Evolutionary conservation across 345 rosid genomes (phyloP), one percentile per base, ranked within the genome.

Genomic region (Euphorbia peplus): DNA sequence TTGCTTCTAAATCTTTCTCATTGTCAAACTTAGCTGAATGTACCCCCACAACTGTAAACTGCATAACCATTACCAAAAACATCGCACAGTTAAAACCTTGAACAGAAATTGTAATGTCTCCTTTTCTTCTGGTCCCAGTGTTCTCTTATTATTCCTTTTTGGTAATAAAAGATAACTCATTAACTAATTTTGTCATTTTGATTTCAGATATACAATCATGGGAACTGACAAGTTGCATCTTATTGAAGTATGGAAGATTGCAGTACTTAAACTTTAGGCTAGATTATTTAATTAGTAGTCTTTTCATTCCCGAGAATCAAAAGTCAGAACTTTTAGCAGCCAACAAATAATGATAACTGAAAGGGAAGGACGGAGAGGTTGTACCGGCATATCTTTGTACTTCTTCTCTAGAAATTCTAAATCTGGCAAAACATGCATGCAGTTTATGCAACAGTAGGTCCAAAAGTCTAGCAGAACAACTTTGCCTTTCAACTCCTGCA

Each of bases 11-110:
- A 82, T 93, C 98, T 77, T 91, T 93, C 81, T 91, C 98, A 76
- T 93, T 93, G 80, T 91, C 98, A 5, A 93, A 93, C 83, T 93
- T 93, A 19, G 97, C 97, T 18, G 98, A 91, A 81, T 91, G 98
- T 39, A 93, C 98, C 75, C 98, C 98, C 39, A 93, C 87, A 76
- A 93, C 98, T 12, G 90, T 77, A 73, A 93, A 86, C 98, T 93
- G 85, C 67, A 65, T 56, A 19, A 30, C 39, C 22, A 72, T 63
- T 64, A 42, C 48, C 26, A 54, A 21, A 65, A 8, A 41, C 30
- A 25, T 66, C 26, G 64, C n/a, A n/a, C n/a, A n/a, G n/a, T n/a
- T n/a, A n/a, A n/a, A n/a, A n/a, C n/a, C n/a, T n/a, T n/a, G n/a
- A n/a, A n/a, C n/a, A n/a, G n/a, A n/a, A n/a, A n/a, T n/a, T n/a